Conservation (phyloP, 164 flowering plant species). For the Stephania japonica region DNA sequence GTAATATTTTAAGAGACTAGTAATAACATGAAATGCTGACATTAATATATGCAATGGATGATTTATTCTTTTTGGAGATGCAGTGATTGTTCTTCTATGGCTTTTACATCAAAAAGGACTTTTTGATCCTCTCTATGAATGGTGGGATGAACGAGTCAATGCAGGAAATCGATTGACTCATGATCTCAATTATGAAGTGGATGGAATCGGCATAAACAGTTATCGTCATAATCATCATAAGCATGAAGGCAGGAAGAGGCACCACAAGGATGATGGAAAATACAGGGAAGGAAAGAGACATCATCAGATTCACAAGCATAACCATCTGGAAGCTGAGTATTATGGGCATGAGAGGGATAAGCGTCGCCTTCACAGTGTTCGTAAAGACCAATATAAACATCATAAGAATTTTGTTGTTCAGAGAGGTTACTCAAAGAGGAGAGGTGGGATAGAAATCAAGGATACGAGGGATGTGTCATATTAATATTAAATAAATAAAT, state of each 20-base stretch:
- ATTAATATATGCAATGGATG: neutral
- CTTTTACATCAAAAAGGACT: slow-evolving; percentile 83
- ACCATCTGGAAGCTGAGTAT: slow-evolving; percentile 29
- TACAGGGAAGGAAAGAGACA: slow-evolving; percentile 28
- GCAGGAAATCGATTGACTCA: slow-evolving; percentile 14
- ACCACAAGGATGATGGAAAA: slow-evolving; percentile 27
- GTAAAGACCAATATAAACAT: slow-evolving; percentile 52
- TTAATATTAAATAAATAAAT: slow-evolving; percentile 9
- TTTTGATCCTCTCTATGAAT: slow-evolving; percentile 81
- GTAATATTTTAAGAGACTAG: slow-evolving; percentile 24
- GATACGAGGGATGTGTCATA: slow-evolving; percentile 11
- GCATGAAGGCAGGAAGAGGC: slow-evolving; percentile 29
- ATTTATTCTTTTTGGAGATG: slow-evolving; percentile 18
- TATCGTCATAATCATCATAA: slow-evolving; percentile 33
- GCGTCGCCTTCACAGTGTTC: slow-evolving; percentile 48
- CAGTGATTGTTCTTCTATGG: slow-evolving; percentile 77
- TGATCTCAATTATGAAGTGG: slow-evolving; percentile 21
- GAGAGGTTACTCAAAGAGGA: slow-evolving; percentile 14
- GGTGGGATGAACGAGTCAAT: slow-evolving; percentile 73
- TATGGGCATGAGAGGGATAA: slow-evolving; percentile 14
- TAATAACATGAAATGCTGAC: neutral
- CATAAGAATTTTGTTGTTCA: slow-evolving; percentile 16
- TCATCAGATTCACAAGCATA: slow-evolving; percentile 23
- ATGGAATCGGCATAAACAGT: slow-evolving; percentile 13
- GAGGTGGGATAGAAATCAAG: slow-evolving; percentile 4